Evolutionary conservation across 2,329 filamentous ascomycete genomes (phyloP).

Genomic region (Fusarium brevicatenulatum): DNA sequence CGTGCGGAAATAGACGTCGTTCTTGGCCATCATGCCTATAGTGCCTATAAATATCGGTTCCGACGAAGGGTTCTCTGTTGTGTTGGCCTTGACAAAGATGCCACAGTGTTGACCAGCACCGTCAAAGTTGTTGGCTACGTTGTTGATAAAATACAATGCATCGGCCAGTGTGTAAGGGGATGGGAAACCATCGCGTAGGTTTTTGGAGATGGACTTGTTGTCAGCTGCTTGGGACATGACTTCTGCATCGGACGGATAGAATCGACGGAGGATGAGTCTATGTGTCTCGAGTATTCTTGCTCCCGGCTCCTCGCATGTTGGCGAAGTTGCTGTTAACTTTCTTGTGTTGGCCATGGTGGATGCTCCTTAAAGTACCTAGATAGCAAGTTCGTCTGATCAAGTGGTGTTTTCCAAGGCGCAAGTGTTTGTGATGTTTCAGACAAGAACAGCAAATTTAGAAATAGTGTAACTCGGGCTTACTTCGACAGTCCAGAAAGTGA

Average conservation of each 20-base stretch:
- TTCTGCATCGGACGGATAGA: slow-evolving; percentile 51
- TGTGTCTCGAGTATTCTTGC: slow-evolving; percentile 48
- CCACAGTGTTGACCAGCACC: slow-evolving; percentile 46
- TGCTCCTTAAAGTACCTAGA: background rate
- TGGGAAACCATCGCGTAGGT: slow-evolving; percentile 59
- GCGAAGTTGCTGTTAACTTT: slow-evolving; percentile 37
- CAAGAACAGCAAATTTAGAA: background rate
- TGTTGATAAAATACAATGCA: slow-evolving; percentile 52
- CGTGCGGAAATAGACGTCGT: slow-evolving; percentile 54
- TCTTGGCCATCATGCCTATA: slow-evolving; percentile 52
- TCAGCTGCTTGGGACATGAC: slow-evolving; percentile 50
- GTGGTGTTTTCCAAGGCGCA: background rate
- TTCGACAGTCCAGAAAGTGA: background rate
- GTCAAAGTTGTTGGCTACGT: slow-evolving; percentile 22
- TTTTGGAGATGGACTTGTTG: slow-evolving; percentile 50
- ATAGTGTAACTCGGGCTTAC: background rate
- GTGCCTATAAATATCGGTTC: slow-evolving; percentile 51
- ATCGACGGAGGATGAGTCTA: slow-evolving; percentile 55
- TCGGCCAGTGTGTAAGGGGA: slow-evolving; percentile 56
- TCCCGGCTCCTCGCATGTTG: slow-evolving; percentile 43
- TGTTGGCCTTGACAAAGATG: slow-evolving; percentile 49
- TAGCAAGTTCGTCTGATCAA: background rate
- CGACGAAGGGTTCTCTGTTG: slow-evolving; percentile 40
- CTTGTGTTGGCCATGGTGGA: slow-evolving; percentile 26
- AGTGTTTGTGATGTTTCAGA: background rate